Base-by-base conservation (phyloP, 2,329 filamentous ascomycete species). In the Myriosclerotinia scirpicola region DNA sequence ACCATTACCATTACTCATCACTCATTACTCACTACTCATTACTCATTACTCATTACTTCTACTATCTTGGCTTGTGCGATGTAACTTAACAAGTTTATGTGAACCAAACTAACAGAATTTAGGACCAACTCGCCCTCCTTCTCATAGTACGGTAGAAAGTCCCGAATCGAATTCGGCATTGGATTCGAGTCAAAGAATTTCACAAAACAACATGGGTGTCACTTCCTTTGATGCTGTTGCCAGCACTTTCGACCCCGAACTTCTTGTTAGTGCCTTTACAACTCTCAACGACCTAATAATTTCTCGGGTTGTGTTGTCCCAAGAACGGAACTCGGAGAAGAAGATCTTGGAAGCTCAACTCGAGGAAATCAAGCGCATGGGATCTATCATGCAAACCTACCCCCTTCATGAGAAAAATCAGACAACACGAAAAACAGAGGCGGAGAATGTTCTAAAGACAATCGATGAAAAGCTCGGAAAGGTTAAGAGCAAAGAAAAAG, bases 381-480 rank as follows among this genome's bases (percentile, higher is more conserved):
- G 6, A 22, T 9, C 20, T 2, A 22, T 22, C 5, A 50, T 61
- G 58, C 36, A 38, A 38, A 22, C 44, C 34, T 61, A 50, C 9
- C 58, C 58, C 5, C 50, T 34, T 5, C 58, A 61, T 36, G 20
- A 17, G 44, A 34, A 38, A 17, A 20, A 17, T 17, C 58, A 61
- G 38, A 50, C 6, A 17, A 38, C n/a, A 50, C 58, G 58, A 20
- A 61, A 26, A 50, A 15, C 1, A 5, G 44, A 61, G 30, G 34
- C 46, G 30, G 44, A 50, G 26, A 14, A 26, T 9, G n/a, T 38
- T 12, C 20, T 61, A 15, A 20, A 22, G n/a, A 40, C 5, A 38
- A n/a, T 44, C 5, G 34, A 50, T 6, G 46, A 61, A 50, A n/a
- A 61, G 44, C 46, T 61, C 6, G 34, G 50, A n/a, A 61, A 50